Evolutionary conservation across 2,329 filamentous ascomycete genomes (phyloP).

Genomic region (Epichloe aotearoae): DNA sequence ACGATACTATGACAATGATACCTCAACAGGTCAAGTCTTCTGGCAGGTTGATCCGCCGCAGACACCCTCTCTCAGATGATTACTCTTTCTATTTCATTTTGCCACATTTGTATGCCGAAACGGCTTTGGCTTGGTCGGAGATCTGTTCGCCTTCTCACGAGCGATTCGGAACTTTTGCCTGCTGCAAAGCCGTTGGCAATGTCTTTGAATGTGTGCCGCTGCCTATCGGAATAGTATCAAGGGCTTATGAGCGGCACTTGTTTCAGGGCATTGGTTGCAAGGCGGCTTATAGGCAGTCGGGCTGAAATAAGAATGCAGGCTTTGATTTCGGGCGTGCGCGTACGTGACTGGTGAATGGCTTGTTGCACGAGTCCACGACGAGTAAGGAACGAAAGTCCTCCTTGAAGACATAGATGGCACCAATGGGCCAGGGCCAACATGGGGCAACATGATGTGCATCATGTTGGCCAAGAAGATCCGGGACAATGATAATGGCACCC

Average conservation of each 20-base stretch:
- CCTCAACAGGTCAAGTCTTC: slow-evolving; percentile 1
- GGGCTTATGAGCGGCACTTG: neutral
- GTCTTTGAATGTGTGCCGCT: neutral
- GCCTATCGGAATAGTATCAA: neutral
- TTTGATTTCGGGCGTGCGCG: slow-evolving; percentile 3
- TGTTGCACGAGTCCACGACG: neutral
- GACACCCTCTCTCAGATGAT: neutral
- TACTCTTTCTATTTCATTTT: neutral
- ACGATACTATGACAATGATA: slow-evolving; percentile 3
- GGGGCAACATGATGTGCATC: neutral
- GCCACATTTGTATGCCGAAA: neutral
- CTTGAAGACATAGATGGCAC: neutral
- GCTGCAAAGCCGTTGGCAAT: neutral
- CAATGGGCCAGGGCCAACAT: neutral
- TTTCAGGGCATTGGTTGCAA: neutral
- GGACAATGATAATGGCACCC: slow-evolving; percentile 4
- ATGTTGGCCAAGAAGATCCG: neutral
- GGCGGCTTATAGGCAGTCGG: slow-evolving; percentile 3
- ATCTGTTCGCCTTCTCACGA: neutral
- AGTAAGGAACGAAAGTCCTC: neutral
- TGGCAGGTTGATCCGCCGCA: neutral
- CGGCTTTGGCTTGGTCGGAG: neutral
- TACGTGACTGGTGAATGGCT: slow-evolving; percentile 4
- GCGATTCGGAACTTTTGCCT: neutral
- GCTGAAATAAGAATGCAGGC: slow-evolving; percentile 4